Conservation (phyloP, 371 early-diverging fungal genomes). For the Mortierella sp. region DNA sequence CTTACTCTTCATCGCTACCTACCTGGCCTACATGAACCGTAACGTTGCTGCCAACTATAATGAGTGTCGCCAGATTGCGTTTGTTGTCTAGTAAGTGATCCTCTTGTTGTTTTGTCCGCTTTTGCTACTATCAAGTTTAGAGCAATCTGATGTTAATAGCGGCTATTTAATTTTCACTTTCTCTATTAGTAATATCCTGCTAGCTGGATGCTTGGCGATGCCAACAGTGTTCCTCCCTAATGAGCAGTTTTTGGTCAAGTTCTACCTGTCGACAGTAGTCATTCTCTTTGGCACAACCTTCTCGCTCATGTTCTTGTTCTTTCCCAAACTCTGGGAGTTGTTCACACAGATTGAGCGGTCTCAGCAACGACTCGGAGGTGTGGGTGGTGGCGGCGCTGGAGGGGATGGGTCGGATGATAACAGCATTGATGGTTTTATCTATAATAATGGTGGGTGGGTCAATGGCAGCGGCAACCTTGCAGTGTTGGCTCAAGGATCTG, state of each 20-base stretch:
- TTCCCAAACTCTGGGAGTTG: conserved; percentile 67
- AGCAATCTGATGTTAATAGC: no score
- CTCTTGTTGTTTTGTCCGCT: neutral
- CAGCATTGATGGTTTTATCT: conserved; percentile 29
- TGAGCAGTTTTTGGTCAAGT: conserved; percentile 68
- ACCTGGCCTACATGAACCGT: conserved; percentile 71
- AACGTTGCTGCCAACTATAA: conserved; percentile 71
- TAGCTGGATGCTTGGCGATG: conserved; percentile 68
- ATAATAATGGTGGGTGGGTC: conserved; percentile 32
- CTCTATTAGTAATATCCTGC: conserved; percentile 72
- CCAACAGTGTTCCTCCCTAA: conserved; percentile 65
- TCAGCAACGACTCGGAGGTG: conserved; percentile 44
- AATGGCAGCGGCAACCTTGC: conserved; percentile 30
- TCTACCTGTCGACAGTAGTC: conserved; percentile 65
- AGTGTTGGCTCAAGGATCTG: conserved; percentile 10
- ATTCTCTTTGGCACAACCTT: conserved; percentile 71
- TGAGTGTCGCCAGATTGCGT: conserved; percentile 73
- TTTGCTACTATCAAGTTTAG: no score
- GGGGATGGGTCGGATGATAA: conserved; percentile 21
- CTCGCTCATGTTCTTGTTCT: conserved; percentile 66
- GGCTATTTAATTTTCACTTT: no score
- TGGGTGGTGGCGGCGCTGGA: no score
- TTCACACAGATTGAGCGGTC: conserved; percentile 41
- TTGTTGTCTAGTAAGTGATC: conserved; percentile 72
- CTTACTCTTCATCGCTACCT: conserved; percentile 67